Base-by-base conservation (phyloP, 2,329 filamentous ascomycete genomes). In the Colletotrichum lini region DNA sequence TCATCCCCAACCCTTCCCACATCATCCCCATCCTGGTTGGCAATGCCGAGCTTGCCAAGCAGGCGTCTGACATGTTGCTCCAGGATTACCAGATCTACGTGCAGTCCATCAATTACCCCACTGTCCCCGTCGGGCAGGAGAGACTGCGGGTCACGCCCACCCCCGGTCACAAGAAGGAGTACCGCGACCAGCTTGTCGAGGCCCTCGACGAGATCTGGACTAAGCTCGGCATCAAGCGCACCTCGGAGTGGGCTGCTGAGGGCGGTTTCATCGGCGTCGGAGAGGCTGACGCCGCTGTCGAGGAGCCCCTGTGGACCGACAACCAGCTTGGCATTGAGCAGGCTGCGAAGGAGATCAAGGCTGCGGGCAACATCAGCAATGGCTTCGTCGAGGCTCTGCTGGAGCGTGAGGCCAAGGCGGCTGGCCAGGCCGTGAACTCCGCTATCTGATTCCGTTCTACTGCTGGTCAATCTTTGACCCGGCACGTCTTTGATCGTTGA, bases 101-200 rank as follows among this genome's bases (percentile, higher is more conserved):
- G 35, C 96, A 99, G 84, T 95, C 94, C 66, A 98, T 99, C 88
- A 99, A 99, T 85, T 98, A 98, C 84, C 96, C 96, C 2, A 99
- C 96, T 62, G 96, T 99, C 3, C 96, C 96, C 2, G 94, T 97
- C 8, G 96, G 96, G n/a, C 95, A 99, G 85, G 96, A 99, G 83
- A 92, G 96, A 70, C 92, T 99, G 67, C 93, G 96, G 75, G 94
- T 99, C 81, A 99, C 96, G 2, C 96, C 96, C 0, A 99, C 96
- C 1, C 96, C 96, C 0, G 96, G 96, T 53, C 96, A 99, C 81
- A 90, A 90, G 66, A 93, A 93, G 83, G 90, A 94, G 76, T 94
- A 93, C 84, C 94, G 95, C 73, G 93, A 97, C 75, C 91, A 97
- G 77, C 91, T 99, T 5, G 91, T 98, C 38, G 83, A 91, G 71